Base-by-base conservation (phyloP, 371 early-diverging fungal genomes). In the Mucor plumbeus region DNA sequence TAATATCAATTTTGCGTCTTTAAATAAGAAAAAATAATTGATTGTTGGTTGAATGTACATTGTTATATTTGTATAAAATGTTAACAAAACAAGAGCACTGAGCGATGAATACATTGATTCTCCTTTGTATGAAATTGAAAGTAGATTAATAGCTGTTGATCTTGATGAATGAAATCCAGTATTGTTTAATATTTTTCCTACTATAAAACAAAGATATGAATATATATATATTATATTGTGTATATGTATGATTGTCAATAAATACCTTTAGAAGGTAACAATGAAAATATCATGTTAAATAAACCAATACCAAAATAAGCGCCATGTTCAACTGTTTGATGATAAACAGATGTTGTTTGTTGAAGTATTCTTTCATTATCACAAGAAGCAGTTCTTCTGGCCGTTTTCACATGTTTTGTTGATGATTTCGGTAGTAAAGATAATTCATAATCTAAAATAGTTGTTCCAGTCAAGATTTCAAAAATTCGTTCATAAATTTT, bases 301-400 rank as follows among this genome's bases (percentile, higher is more conserved):
- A 75, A 33, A 10, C 79, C 79, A 13, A 78, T 61, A 8, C 79
- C 79, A 65, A 78, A 73, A 54, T 62, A 75, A 8, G 66, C 64
- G 6, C 79, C 79, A 36, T 68, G 36, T 19, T 69, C 59, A 9
- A 67, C 33, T 14, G 67, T 61, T 10, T 71, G 56, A 21, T 53
- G 36, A 17, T 14, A 38, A 0, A 4, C 14, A 19, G 19, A 11
- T 21, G 58, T 11, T 7, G 17, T n/a, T 15, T 55, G 34, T 14
- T 5, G 13, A 3, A 14, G 3, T 10, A 19, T n/a, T 38, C 1
- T 26, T 3, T 31, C n/a, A 33, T 21, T 33, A 63, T 53, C n/a
- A 47, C 34, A 61, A 35, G 61, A 61, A 7, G 19, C 26, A 10
- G 48, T 33, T 11, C 61, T 13, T 47, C 48, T 61, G 3, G 44